phyloP scores from a whole-genome alignment of 2,329 filamentous ascomycete species.

The Phyllosticta citrichinensis region DNA sequence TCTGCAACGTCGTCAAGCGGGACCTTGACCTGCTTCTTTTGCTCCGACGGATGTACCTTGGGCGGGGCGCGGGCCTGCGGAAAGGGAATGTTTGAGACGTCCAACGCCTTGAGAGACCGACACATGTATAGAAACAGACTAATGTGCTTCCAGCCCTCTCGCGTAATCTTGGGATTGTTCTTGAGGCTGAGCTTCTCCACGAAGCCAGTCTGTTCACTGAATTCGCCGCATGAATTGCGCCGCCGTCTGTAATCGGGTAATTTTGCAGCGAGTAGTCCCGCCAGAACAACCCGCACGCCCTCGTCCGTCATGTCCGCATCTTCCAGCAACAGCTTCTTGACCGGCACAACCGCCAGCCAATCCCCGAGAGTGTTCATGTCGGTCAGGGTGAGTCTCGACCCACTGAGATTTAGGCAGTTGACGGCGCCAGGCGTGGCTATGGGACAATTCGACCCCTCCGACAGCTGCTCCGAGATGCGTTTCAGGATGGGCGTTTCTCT shows the following conservation, averaged over 20 bases:
- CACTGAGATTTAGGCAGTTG: conserved; percentile 70
- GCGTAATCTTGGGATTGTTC: conserved; percentile 75
- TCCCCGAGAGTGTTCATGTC: conserved; percentile 85
- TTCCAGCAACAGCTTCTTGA: conserved; percentile 76
- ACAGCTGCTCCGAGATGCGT: conserved; percentile 81
- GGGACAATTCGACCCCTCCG: conserved; percentile 55
- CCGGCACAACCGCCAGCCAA: conserved; percentile 85
- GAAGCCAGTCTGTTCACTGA: conserved; percentile 52
- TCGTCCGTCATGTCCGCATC: conserved; percentile 82
- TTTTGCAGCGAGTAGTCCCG: conserved; percentile 73
- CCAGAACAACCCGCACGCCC: conserved; percentile 74
- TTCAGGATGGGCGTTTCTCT: conserved; percentile 88
- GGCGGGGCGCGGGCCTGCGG: conserved; percentile 42
- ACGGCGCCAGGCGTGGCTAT: conserved; percentile 62
- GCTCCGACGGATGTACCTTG: conserved; percentile 21
- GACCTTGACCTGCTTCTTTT: conserved; percentile 8
- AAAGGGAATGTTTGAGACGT: conserved; percentile 77
- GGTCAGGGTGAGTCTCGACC: conserved; percentile 70
- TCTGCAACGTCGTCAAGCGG: conserved; percentile 43
- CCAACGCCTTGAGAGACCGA: conserved; percentile 72
- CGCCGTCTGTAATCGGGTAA: conserved; percentile 47
- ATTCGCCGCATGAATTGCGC: conserved; percentile 13
- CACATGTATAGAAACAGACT: conserved; percentile 86
- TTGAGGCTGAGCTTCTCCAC: conserved; percentile 82
- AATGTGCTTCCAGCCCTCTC: conserved; percentile 85